phyloP scores from a whole-genome alignment of 495 filamentous ascomycete species.

The Xylaria scruposa region DNA sequence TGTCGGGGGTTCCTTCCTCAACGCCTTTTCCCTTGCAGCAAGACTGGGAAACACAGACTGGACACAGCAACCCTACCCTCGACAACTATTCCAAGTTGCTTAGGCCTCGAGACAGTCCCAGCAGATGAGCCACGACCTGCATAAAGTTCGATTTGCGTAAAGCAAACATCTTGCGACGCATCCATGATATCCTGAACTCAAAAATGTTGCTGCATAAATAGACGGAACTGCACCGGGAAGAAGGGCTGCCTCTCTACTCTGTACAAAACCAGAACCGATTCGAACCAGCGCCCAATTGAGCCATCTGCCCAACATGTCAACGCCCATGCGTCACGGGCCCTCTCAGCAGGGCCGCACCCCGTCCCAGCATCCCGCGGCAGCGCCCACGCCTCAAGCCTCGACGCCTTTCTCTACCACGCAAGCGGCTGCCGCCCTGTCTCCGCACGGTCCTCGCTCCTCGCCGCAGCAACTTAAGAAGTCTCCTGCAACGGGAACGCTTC shows the following conservation, averaged over 20 bases:
- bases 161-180: not conserved
- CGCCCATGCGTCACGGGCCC: constrained; percentile 55
- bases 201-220: constrained; percentile 6
- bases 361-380: constrained; percentile 53
- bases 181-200: not conserved
- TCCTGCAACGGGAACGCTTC: constrained; percentile 46
- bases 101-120: not conserved
- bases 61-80: not conserved
- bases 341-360: constrained; percentile 58
- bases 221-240: not conserved
- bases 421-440: constrained; percentile 54
- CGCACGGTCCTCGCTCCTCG: constrained; percentile 55
- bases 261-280: not conserved
- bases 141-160: not conserved
- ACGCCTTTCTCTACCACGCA: constrained; percentile 58
- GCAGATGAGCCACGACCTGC: not conserved
- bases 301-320: constrained; percentile 49
- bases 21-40: not conserved
- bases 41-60: not conserved
- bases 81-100: not conserved
- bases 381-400: constrained; percentile 60
- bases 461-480: constrained; percentile 64
- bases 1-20: not conserved
- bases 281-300: not conserved
- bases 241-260: not conserved